phyloP scores from a whole-genome alignment of 371 early-diverging fungal genomes.

The Mortierella polycephala region DNA sequence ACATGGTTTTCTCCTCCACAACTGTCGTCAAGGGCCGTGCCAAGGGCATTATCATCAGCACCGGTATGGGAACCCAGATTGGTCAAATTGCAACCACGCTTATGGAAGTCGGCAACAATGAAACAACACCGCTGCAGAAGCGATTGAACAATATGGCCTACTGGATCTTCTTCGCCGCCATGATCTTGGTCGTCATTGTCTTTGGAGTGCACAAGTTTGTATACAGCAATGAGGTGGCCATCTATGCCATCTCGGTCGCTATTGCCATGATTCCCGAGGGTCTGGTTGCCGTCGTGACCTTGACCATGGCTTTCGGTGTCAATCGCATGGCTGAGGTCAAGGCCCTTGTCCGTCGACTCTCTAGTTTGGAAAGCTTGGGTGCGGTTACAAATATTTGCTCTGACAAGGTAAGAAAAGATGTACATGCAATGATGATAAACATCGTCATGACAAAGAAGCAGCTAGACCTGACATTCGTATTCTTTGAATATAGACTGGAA shows the following conservation, averaged over 20 bases:
- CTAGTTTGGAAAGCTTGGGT: constrained; percentile 91
- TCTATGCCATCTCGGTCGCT: constrained; percentile 86
- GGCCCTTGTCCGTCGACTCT: constrained; percentile 90
- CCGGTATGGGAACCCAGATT: constrained; percentile 90
- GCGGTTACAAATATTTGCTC: constrained; percentile 94
- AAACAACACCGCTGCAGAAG: constrained; percentile 79
- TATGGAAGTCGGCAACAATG: constrained; percentile 69
- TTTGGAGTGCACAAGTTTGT: constrained; percentile 73
- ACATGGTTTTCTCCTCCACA: constrained; percentile 69
- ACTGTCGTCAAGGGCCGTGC: constrained; percentile 74
- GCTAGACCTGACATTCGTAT: neutral
- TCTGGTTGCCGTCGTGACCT: constrained; percentile 90
- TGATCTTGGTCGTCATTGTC: constrained; percentile 77
- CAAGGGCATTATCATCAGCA: constrained; percentile 72
- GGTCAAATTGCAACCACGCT: constrained; percentile 91
- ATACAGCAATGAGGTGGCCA: constrained; percentile 65
- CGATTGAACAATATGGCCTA: constrained; percentile 81
- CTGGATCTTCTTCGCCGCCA: constrained; percentile 71
- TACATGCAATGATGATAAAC: neutral
- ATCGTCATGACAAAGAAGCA: neutral
- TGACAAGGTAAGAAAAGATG: constrained; percentile 71
- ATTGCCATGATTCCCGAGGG: constrained; percentile 98
- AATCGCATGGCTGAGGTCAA: constrained; percentile 86
- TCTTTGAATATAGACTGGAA: constrained; percentile 46
- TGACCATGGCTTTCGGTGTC: constrained; percentile 95